Conservation (phyloP, 441 rosid species). For the Raphanus hybrid region DNA sequence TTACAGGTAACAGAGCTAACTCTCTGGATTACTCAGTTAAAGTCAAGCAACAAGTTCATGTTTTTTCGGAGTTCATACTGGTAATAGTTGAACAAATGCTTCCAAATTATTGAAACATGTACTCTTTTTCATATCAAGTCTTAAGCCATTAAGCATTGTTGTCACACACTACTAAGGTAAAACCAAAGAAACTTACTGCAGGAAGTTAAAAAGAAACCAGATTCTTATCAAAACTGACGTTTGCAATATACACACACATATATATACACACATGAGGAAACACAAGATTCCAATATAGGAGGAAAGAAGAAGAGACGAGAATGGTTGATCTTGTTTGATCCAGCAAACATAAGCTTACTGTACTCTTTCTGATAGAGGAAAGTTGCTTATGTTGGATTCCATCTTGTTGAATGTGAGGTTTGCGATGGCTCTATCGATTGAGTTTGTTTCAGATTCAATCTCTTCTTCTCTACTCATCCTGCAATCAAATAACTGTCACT, state of each 20-base stretch:
- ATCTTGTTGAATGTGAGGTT: slow-evolving; percentile 72
- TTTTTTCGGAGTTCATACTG: no score
- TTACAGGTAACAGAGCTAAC: no score
- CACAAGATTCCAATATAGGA: slow-evolving; percentile 10
- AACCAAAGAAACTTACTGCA: no score
- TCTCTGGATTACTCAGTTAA: no score
- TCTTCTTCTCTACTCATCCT: slow-evolving; percentile 46
- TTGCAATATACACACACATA: slow-evolving; percentile 23
- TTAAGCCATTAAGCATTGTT: no score
- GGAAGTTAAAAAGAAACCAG: no score
- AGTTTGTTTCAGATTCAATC: slow-evolving; percentile 69
- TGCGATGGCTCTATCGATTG: slow-evolving; percentile 79
- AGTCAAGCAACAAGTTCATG: no score
- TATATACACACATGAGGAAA: slow-evolving; percentile 15
- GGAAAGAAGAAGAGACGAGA: not conserved
- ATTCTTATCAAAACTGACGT: no score
- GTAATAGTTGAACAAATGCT: no score
- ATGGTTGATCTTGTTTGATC: slow-evolving; percentile 6
- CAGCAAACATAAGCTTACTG: slow-evolving; percentile 26
- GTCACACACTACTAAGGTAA: no score
- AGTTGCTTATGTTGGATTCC: slow-evolving; percentile 51
- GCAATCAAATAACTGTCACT: slow-evolving; percentile 30
- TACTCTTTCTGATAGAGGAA: slow-evolving; percentile 43
- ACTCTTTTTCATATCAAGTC: no score
- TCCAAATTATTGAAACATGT: no score